phyloP scores from a whole-genome alignment of 2,329 filamentous ascomycete genomes.

The Apiospora malaysiana region DNA sequence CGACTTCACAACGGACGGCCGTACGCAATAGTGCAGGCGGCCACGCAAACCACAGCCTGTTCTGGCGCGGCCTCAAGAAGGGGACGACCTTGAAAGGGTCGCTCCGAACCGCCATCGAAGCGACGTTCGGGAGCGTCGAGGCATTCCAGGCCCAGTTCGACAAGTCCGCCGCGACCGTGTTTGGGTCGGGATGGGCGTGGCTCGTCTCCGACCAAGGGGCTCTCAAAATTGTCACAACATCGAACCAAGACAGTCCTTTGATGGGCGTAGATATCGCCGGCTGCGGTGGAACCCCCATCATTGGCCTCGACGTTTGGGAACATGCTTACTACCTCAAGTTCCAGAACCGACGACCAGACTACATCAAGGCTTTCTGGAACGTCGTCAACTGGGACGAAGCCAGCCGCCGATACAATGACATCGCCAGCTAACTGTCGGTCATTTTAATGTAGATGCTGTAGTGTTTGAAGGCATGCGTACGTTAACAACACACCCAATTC shows the following conservation, averaged over 20 bases:
- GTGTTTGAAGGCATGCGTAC: too few species aligned
- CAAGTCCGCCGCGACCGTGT: conserved; percentile 3
- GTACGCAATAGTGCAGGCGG: conserved; percentile 18
- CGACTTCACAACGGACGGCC: background rate
- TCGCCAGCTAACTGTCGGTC: background rate
- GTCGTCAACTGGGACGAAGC: conserved; percentile 21
- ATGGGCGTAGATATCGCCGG: background rate
- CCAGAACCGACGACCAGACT: conserved; percentile 16
- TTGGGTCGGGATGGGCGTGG: conserved; percentile 20
- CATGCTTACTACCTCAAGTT: conserved; percentile 21
- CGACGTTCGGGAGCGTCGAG: conserved; percentile 1
- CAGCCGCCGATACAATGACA: background rate
- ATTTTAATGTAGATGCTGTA: background rate
- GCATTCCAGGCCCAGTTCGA: conserved; percentile 14
- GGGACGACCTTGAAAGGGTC: background rate
- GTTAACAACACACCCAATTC: background rate
- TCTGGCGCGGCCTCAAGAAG: conserved; percentile 19
- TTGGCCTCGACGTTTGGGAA: conserved; percentile 20
- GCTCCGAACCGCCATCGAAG: background rate
- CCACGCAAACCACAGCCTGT: conserved; percentile 15
- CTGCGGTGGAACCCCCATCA: background rate
- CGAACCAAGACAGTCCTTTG: conserved; percentile 19
- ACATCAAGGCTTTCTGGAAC: conserved; percentile 21
- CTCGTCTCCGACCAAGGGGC: conserved; percentile 2
- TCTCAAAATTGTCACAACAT: background rate